Evolutionary conservation across 306 rosid species (phyloP).

Genomic region (Begonia fuchsioides): DNA sequence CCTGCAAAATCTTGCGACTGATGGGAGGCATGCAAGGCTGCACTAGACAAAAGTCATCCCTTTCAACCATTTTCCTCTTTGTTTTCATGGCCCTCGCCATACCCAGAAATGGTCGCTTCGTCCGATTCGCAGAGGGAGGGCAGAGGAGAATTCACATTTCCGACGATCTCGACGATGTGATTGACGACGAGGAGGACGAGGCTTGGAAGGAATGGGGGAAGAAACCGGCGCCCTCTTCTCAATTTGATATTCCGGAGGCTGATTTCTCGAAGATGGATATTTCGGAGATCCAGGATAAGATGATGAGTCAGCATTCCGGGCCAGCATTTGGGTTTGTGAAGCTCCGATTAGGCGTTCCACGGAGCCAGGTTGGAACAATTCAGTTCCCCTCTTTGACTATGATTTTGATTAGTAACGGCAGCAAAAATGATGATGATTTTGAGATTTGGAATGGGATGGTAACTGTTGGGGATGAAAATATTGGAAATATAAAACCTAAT

Average conservation of each 20-base stretch:
- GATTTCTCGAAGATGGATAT: conserved; percentile 47
- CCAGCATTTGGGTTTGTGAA: conserved; percentile 72
- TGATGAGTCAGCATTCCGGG: conserved; percentile 49
- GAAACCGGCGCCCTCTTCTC: conserved; percentile 27
- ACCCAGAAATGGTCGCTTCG: conserved; percentile 10
- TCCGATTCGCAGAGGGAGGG: conserved; percentile 28
- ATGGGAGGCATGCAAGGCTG: conserved; percentile 1
- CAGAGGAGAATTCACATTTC: conserved; percentile 56
- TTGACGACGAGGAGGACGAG: conserved; percentile 87
- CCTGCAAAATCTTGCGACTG: too few relatives aligned
- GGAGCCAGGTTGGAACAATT: conserved; percentile 35
- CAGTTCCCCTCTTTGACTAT: neutral
- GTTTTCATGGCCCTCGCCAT: conserved; percentile 13
- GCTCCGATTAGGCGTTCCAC: conserved; percentile 53
- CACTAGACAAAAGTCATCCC: conserved; percentile 2
- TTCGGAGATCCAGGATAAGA: conserved; percentile 66
- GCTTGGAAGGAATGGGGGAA: conserved; percentile 82
- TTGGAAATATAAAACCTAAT: too few relatives aligned
- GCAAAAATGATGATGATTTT: too few relatives aligned
- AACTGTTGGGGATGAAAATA: too few relatives aligned
- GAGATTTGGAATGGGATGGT: too few relatives aligned
- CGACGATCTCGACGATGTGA: conserved; percentile 80
- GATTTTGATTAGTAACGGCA: too few relatives aligned
- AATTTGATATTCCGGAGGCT: conserved; percentile 24
- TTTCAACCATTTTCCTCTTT: conserved; percentile 11